Conservation (phyloP, 208 protist species). For the Wallacemonas sp. region DNA sequence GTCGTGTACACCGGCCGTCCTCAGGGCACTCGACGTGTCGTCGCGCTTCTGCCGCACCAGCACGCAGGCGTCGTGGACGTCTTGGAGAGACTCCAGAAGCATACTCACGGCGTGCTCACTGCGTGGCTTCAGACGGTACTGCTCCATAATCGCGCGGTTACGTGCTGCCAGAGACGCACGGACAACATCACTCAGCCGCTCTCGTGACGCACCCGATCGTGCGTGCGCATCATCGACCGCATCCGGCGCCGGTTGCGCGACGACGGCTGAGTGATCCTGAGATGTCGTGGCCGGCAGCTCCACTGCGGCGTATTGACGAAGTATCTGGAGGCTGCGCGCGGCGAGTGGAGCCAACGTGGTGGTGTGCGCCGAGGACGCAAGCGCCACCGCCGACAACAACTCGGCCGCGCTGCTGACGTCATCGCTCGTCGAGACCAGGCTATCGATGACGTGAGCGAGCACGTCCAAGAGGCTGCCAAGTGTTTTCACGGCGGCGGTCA, state of each 20-base stretch:
- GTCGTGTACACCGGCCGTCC: background rate
- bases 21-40: background rate
- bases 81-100: background rate
- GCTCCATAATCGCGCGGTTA: constrained; percentile 34
- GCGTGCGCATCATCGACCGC: background rate
- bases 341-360: constrained; percentile 36
- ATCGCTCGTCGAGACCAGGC: constrained; percentile 27
- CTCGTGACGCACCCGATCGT: constrained; percentile 3
- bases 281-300: background rate
- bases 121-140: constrained; percentile 37
- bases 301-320: constrained; percentile 40
- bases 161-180: constrained; percentile 47
- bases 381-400: constrained; percentile 34
- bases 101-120: constrained; percentile 26
- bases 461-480: constrained; percentile 46
- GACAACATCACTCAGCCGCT: constrained; percentile 31
- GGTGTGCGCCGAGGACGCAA: constrained; percentile 34
- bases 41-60: background rate
- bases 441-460: constrained; percentile 35
- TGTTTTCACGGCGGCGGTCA: constrained; percentile 26
- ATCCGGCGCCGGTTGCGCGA: background rate
- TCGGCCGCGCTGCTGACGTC: constrained; percentile 38
- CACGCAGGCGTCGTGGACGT: background rate
- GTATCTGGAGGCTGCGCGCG: constrained; percentile 34
- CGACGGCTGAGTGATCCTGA: background rate